Evolutionary conservation across 73 alveolate species (phyloP), one percentile per base, ranked within the genome.

Genomic region (Paramecium sonneborni): DNA sequence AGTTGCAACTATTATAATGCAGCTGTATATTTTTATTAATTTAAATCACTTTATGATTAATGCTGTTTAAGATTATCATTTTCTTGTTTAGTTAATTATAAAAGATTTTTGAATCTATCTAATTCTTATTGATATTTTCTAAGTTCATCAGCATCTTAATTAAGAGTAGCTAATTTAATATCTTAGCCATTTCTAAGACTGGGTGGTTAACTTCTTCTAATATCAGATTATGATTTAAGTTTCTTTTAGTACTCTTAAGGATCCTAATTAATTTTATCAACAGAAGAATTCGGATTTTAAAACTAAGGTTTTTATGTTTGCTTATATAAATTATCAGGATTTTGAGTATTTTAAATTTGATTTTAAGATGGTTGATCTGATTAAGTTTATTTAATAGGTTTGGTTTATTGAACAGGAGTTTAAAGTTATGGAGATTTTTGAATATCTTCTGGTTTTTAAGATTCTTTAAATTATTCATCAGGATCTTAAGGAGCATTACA

Each of bases 401-500:
- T 32, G 24, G 8, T 32, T 62, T 26, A 15, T 62, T 62, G 11
- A 11, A 24, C 15, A 26, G 48, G 46, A 62, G 18, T 10, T 41
- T 41, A 41, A 41, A 41, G 57, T 41, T 41, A 41, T 23, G 38
- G 30, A 12, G 84, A 21, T 32, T 62, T 62, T 62, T 10, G 20
- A 12, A 15, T 32, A 2, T 26, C 15, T 30, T 62, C 48, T 26
- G 84, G 48, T 12, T 24, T 32, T 11, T 4, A 11, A 3, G 38
- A 46, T 62, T 26, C 21, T 62, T 62, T 30, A 5, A 1, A 14
- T 62, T 62, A 62, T 62, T 3, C 15, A 0, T 62, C 84, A 62
- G 84, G 84, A 23, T 62, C 84, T 62, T 62, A 26, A 14, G 84
- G 84, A 11, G 84, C 84, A 62, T n/a, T 62, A 3, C 43, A 62